Percentiles rank a stretch among this genome's conserved stretches.
These are phyloP conservation scores for Pseudozyma pruni DNA, from an alignment of 1,284 basidiomycete genomes.

Conservation along the genomic window DNA sequence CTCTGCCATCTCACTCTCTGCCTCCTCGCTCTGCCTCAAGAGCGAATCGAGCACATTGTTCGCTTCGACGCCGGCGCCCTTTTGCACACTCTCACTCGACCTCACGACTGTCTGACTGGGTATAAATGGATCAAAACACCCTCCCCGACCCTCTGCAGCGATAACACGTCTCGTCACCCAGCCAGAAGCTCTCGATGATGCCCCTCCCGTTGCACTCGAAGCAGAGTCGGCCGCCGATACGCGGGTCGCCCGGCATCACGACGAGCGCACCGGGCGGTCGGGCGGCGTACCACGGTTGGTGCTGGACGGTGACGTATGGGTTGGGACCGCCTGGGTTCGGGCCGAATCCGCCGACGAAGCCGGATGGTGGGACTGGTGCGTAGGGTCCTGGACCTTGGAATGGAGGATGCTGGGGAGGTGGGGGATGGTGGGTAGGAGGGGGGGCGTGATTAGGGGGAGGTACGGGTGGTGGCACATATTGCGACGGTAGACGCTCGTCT, in stretches of 20 bases:
- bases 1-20: too few species aligned
- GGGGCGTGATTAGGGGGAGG: conserved; percentile 29
- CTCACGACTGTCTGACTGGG: too few species aligned
- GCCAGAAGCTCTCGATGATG: conserved; percentile 47
- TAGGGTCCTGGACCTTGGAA: not conserved
- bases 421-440: conserved; percentile 7
- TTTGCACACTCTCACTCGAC: too few species aligned
- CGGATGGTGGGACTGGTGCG: not conserved
- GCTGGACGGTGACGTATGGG: conserved; percentile 17
- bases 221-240: conserved; percentile 46
- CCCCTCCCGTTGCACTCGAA: conserved; percentile 41
- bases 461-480: conserved; percentile 33
- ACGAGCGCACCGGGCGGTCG: conserved; percentile 37
- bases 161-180: conserved; percentile 47
- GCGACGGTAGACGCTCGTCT: conserved; percentile 37
- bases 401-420: conserved; percentile 11
- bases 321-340: conserved; percentile 35
- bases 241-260: conserved; percentile 45
- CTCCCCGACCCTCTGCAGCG: conserved; percentile 33
- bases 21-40: too few species aligned
- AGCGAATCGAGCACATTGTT: too few species aligned
- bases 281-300: conserved; percentile 9
- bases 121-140: conserved; percentile 18
- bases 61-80: too few species aligned
- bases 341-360: conserved; percentile 32